Percentiles rank a stretch among this genome's conserved stretches.
phyloP scores from a whole-genome alignment of 2,329 filamentous ascomycete species.

The Colletotrichum filicis region DNA sequence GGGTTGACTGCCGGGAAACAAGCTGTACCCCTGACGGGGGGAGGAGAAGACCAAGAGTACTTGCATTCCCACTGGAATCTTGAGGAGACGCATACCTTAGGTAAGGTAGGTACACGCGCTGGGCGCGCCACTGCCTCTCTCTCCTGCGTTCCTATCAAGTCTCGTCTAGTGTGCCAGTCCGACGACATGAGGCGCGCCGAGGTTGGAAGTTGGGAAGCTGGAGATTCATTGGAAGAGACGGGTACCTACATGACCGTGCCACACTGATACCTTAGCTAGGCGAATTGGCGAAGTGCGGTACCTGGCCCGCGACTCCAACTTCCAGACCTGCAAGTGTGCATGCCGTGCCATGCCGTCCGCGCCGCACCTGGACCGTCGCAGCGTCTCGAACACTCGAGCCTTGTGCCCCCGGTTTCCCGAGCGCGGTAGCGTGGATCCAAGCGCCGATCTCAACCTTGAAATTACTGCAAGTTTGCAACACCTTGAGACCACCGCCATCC shows the following conservation, averaged over 20 bases:
- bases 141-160: no score
- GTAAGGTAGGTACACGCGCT: not conserved
- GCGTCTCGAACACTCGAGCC: constrained; percentile 14
- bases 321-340: not conserved
- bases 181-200: no score
- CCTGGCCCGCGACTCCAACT: no score
- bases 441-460: constrained; percentile 32
- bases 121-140: no score
- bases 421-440: constrained; percentile 29
- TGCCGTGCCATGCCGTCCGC: not conserved
- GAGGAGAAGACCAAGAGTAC: no score
- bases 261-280: not conserved
- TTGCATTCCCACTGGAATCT: no score
- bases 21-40: constrained; percentile 13
- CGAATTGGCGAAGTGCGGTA: no score
- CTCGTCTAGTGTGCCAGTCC: no score
- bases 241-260: not conserved
- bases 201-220: no score
- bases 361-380: not conserved
- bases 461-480: not conserved
- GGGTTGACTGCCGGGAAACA: constrained; percentile 27
- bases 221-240: not conserved
- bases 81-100: no score
- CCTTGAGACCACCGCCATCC: not conserved
- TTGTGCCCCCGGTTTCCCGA: constrained; percentile 5